Evolutionary conservation across 345 rosid genomes (phyloP).

Genomic region (Lumnitzera littorea): DNA sequence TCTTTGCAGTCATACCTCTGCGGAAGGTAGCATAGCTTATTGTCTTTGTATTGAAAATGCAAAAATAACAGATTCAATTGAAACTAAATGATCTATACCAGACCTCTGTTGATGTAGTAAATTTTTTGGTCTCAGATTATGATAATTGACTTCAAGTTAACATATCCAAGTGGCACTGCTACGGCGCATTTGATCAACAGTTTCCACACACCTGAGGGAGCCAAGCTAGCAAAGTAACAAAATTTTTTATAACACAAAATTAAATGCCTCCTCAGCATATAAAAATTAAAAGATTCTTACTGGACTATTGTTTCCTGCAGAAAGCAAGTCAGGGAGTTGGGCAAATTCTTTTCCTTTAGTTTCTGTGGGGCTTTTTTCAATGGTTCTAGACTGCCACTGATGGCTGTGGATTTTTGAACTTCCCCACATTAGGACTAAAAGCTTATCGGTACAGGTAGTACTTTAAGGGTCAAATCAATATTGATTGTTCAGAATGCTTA

Average conservation of each 20-base stretch:
- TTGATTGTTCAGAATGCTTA: no score
- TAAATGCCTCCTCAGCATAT: not conserved
- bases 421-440: constrained; percentile 18
- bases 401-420: constrained; percentile 8
- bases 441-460: constrained; percentile 10
- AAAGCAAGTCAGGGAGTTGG: constrained; percentile 18
- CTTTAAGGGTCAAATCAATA: not conserved
- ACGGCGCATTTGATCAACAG: constrained; percentile 23
- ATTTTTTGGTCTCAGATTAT: constrained; percentile 11
- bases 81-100: not conserved
- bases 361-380: constrained; percentile 22
- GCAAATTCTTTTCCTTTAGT: constrained; percentile 23
- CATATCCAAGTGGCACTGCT: constrained; percentile 20
- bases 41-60: no score
- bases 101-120: not conserved
- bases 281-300: constrained; percentile 1
- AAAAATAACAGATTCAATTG: not conserved
- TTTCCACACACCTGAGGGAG: constrained; percentile 23
- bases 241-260: not conserved
- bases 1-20: constrained; percentile 19
- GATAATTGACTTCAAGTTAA: constrained; percentile 22
- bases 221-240: constrained; percentile 17
- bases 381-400: constrained; percentile 22
- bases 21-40: constrained; percentile 10
- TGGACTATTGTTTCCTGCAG: not conserved